Conservation (phyloP, 2,329 filamentous ascomycete genomes). For the Botrytis fragariae region DNA sequence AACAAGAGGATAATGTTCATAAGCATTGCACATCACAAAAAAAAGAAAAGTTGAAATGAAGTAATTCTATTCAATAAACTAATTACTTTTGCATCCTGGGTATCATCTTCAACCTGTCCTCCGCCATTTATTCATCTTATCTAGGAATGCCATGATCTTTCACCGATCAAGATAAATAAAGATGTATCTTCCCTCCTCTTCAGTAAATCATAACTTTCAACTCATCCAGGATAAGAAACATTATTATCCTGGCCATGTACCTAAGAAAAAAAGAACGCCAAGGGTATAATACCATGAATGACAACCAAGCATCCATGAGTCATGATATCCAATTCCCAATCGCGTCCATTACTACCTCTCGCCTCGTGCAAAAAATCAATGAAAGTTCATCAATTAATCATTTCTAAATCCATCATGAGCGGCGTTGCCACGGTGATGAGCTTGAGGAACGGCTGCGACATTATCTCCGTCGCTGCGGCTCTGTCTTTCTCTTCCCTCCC, state of each 20-base stretch:
- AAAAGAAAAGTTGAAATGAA: background rate
- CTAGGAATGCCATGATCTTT: background rate
- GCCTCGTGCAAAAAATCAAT: background rate
- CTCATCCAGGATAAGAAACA: conserved; percentile 7
- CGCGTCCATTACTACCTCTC: conserved; percentile 3
- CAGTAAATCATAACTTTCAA: background rate
- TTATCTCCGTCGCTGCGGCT: background rate
- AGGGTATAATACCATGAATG: conserved; percentile 16
- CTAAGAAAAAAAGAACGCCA: conserved; percentile 10
- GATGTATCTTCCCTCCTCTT: background rate
- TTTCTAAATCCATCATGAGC: conserved; percentile 17
- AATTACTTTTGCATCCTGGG: conserved; percentile 4
- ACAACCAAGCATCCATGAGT: conserved; percentile 4
- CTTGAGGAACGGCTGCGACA: background rate
- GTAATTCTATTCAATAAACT: background rate
- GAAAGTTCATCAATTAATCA: conserved; percentile 6
- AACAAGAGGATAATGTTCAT: background rate
- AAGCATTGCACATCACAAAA: background rate
- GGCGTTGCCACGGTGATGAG: conserved; percentile 10
- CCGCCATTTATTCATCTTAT: background rate
- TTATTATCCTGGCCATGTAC: conserved; percentile 10
- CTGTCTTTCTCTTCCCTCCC: conserved; percentile 7
- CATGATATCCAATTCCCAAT: conserved; percentile 8
- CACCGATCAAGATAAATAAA: background rate
- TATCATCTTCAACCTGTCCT: background rate